phyloP scores from a whole-genome alignment of 768 basidiomycete genomes.

The Lentinula raphanica region DNA sequence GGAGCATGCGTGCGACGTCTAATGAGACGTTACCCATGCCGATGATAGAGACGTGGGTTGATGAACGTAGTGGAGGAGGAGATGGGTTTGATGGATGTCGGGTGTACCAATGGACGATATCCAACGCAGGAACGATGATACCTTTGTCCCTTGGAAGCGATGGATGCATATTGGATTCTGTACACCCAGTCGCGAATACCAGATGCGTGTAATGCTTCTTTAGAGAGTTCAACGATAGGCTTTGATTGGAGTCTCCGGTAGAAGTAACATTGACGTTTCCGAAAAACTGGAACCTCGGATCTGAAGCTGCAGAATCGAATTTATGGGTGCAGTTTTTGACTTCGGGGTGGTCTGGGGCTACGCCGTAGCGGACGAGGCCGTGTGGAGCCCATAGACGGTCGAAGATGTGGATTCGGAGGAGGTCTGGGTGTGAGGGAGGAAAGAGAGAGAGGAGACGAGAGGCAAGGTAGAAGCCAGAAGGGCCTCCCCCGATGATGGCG shows the following conservation, averaged over 20 bases:
- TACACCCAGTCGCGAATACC: conserved; percentile 82
- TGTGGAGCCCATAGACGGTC: conserved; percentile 93
- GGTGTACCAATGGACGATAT: conserved; percentile 95
- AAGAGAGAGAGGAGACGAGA: conserved; percentile 72
- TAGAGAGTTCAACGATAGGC: conserved; percentile 57
- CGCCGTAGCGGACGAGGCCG: conserved; percentile 92
- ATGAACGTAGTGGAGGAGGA: conserved; percentile 59
- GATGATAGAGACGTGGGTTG: conserved; percentile 74
- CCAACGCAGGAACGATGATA: conserved; percentile 73
- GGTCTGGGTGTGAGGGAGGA: conserved; percentile 26
- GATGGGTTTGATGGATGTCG: conserved; percentile 69
- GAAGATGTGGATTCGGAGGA: conserved; percentile 72
- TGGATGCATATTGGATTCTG: conserved; percentile 55
- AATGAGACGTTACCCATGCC: conserved; percentile 95
- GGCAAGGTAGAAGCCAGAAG: conserved; percentile 95
- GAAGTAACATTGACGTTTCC: conserved; percentile 71
- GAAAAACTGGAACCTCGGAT: conserved; percentile 82
- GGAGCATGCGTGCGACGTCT: conserved; percentile 85
- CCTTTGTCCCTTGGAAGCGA: conserved; percentile 40
- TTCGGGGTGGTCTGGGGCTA: conserved; percentile 97
- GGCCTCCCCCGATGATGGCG: conserved; percentile 90
- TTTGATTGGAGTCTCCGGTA: conserved; percentile 19
- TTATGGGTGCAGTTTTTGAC: conserved; percentile 99
- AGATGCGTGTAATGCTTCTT: conserved; percentile 77
- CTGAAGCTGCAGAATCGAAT: conserved; percentile 78